Conservation (phyloP, 2,329 filamentous ascomycete species). For the Chaetothyriales sp. region DNA sequence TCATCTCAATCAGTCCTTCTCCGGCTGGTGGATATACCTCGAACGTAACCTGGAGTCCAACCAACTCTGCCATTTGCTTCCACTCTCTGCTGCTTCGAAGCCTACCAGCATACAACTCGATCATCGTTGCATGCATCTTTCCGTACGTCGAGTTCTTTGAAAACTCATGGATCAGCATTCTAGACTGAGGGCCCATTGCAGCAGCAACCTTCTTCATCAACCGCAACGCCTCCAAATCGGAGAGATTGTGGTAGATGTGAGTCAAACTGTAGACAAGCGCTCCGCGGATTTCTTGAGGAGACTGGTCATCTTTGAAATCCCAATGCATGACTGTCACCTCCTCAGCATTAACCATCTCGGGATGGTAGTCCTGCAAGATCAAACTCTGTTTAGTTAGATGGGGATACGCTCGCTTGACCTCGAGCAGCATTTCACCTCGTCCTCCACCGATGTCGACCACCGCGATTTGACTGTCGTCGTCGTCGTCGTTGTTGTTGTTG, state of each 20-base stretch:
- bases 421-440: slow-evolving; percentile 24
- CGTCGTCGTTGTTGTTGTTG: no score
- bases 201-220: slow-evolving; percentile 23
- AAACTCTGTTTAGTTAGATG: slow-evolving; percentile 18
- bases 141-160: slow-evolving; percentile 24
- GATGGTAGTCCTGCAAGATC: slow-evolving; percentile 25
- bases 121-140: slow-evolving; percentile 25
- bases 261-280: slow-evolving; percentile 23
- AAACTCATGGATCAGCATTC: slow-evolving; percentile 24
- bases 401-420: slow-evolving; percentile 23
- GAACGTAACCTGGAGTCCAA: slow-evolving; percentile 23
- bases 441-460: slow-evolving; percentile 28
- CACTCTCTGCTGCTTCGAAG: slow-evolving; percentile 24
- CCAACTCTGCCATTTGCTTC: slow-evolving; percentile 22
- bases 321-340: slow-evolving; percentile 22
- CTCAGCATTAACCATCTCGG: slow-evolving; percentile 18
- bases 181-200: slow-evolving; percentile 23
- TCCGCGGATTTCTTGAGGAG: slow-evolving; percentile 21
- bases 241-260: slow-evolving; percentile 25
- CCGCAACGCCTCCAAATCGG: slow-evolving; percentile 24
- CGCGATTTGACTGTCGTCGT: slow-evolving; percentile 9
- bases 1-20: slow-evolving; percentile 26
- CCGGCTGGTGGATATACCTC: slow-evolving; percentile 22
- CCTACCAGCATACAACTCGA: slow-evolving; percentile 23
- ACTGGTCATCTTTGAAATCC: slow-evolving; percentile 22